Conservation (phyloP, 495 filamentous ascomycete genomes). For the Penicillium bovifimosum region DNA sequence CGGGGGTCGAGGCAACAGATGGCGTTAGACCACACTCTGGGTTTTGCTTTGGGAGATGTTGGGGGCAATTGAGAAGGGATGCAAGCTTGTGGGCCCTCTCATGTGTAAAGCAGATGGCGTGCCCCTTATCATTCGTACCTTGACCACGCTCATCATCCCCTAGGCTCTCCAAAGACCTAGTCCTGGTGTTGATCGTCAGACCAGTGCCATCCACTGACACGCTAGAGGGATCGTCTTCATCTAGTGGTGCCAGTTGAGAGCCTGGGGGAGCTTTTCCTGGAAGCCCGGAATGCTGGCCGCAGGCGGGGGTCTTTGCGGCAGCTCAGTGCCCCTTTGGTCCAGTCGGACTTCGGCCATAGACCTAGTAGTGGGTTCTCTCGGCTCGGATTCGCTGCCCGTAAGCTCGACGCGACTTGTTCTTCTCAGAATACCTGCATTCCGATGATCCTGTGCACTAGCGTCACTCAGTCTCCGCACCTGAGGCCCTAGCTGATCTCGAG, state of each 20-base stretch:
- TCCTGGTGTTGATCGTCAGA: conserved; percentile 26
- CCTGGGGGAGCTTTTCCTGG: conserved; percentile 25
- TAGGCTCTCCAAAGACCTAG: conserved; percentile 22
- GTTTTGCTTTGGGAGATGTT: conserved; percentile 30
- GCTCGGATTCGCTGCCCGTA: conserved; percentile 24
- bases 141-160: conserved; percentile 31
- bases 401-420: conserved; percentile 38
- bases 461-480: conserved; percentile 16
- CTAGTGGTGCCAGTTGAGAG: conserved; percentile 22
- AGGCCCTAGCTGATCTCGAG: conserved; percentile 5
- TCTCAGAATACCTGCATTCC: conserved; percentile 43
- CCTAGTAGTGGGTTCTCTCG: conserved; percentile 16
- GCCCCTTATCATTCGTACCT: conserved; percentile 32
- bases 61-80: conserved; percentile 31
- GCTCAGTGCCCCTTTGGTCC: conserved; percentile 28
- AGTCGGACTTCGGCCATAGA: conserved; percentile 26
- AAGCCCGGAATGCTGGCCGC: conserved; percentile 39
- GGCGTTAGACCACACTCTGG: conserved; percentile 25
- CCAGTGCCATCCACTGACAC: conserved; percentile 31
- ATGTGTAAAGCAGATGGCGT: conserved; percentile 31
- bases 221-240: conserved; percentile 26
- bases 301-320: conserved; percentile 35
- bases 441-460: conserved; percentile 25
- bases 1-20: conserved; percentile 29
- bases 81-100: conserved; percentile 30